Evolutionary conservation across 192 early-diverging fungal species (phyloP).

Genomic region (Coemansia sp.): DNA sequence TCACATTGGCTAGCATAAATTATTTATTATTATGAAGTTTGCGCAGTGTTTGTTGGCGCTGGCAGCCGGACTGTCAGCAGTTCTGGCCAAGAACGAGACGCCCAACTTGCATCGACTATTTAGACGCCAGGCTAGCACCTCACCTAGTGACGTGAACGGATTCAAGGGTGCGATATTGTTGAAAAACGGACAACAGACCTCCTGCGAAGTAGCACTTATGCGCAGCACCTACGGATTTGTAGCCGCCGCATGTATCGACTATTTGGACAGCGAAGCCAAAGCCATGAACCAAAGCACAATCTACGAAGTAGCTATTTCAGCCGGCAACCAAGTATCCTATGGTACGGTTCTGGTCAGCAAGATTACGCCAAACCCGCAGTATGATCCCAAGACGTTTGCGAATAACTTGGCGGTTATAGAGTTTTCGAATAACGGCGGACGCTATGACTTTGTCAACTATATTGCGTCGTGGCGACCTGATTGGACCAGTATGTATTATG

Average conservation of each 20-base stretch:
- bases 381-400: constrained; percentile 47
- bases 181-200: constrained; percentile 51
- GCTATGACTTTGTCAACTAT: constrained; percentile 38
- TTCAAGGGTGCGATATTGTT: constrained; percentile 50
- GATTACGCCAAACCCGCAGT: constrained; percentile 32
- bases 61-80: constrained; percentile 52
- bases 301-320: constrained; percentile 38
- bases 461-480: constrained; percentile 50
- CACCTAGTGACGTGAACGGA: constrained; percentile 21
- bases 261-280: constrained; percentile 18
- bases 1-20: not conserved
- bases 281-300: constrained; percentile 19
- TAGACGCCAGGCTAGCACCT: constrained; percentile 10
- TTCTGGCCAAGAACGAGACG: not conserved
- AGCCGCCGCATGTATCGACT: constrained; percentile 48
- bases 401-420: constrained; percentile 50
- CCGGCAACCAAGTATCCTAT: constrained; percentile 20
- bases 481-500: constrained; percentile 39
- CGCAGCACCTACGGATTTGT: constrained; percentile 40
- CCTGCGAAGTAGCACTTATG: constrained; percentile 54
- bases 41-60: constrained; percentile 21
- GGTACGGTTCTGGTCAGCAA: constrained; percentile 31
- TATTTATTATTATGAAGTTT: constrained; percentile 22
- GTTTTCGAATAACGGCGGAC: constrained; percentile 24
- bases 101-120: not conserved